These are phyloP conservation scores for Volutella citrinella DNA, from an alignment of 2,329 filamentous ascomycete genomes.

Conservation along the genomic window DNA sequence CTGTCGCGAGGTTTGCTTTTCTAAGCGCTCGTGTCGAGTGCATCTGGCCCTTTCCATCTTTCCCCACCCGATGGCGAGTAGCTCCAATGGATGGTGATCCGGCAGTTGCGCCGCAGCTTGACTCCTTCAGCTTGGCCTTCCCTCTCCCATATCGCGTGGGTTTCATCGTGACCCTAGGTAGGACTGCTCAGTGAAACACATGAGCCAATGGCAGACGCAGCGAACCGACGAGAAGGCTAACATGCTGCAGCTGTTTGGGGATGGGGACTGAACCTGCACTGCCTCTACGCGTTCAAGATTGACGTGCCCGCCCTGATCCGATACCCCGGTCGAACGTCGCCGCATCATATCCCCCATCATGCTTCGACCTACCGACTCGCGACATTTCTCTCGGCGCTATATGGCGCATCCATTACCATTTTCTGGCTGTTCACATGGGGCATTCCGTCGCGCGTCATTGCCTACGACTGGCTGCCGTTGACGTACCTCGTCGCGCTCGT, in stretches of 20 bases:
- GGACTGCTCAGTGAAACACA: no score
- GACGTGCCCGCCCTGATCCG: slow-evolving; percentile 83
- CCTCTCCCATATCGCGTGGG: slow-evolving; percentile 89
- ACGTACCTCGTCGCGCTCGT: slow-evolving; percentile 73
- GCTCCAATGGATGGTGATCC: slow-evolving; percentile 68
- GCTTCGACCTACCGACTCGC: slow-evolving; percentile 84
- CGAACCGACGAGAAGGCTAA: slow-evolving; percentile 10
- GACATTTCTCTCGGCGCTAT: slow-evolving; percentile 68
- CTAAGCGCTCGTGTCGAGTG: slow-evolving; percentile 8
- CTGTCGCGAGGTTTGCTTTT: no score
- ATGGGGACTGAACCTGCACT: slow-evolving; percentile 90
- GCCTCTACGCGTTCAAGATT: slow-evolving; percentile 75
- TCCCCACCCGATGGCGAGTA: slow-evolving; percentile 21
- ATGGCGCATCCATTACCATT: slow-evolving; percentile 67
- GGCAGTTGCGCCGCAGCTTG: slow-evolving; percentile 67
- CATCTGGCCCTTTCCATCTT: neutral
- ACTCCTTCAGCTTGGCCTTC: slow-evolving; percentile 82
- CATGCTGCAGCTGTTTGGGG: slow-evolving; percentile 77
- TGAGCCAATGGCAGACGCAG: no score
- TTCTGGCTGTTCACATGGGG: slow-evolving; percentile 84
- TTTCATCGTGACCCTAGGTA: slow-evolving; percentile 81
- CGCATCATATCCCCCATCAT: slow-evolving; percentile 71
- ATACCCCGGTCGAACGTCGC: slow-evolving; percentile 73
- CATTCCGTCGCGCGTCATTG: slow-evolving; percentile 64
- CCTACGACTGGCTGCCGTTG: slow-evolving; percentile 84